phyloP scores from a whole-genome alignment of 2,329 filamentous ascomycete species.

The Akanthomyces lecanii region DNA sequence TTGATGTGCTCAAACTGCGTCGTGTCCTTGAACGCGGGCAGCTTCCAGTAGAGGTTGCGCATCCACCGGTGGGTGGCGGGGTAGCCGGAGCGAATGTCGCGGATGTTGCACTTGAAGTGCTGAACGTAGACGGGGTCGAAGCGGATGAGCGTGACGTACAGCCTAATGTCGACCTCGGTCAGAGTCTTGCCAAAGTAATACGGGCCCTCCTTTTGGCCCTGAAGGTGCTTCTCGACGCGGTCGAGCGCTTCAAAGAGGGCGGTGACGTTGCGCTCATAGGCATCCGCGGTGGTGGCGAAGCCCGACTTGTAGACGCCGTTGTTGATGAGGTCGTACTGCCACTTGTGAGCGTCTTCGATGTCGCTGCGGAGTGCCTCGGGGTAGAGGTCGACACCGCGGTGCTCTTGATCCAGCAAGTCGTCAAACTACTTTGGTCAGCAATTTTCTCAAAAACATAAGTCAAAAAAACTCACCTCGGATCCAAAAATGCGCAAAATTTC shows the following conservation, averaged over 20 bases:
- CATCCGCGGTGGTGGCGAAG: slow-evolving; percentile 78
- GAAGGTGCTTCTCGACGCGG: slow-evolving; percentile 67
- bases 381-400: slow-evolving; percentile 61
- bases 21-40: slow-evolving; percentile 71
- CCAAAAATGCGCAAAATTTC: slow-evolving; percentile 93
- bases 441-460: not conserved
- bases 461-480: slow-evolving; percentile 50
- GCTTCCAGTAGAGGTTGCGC: slow-evolving; percentile 78
- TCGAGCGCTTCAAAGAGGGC: slow-evolving; percentile 75
- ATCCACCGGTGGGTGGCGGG: slow-evolving; percentile 78
- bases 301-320: slow-evolving; percentile 73
- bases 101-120: slow-evolving; percentile 83
- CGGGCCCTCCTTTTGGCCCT: slow-evolving; percentile 44
- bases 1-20: slow-evolving; percentile 97
- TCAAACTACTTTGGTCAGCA: slow-evolving; percentile 55
- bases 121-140: slow-evolving; percentile 82
- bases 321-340: slow-evolving; percentile 73
- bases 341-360: slow-evolving; percentile 75
- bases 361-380: slow-evolving; percentile 57
- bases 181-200: slow-evolving; percentile 72
- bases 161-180: slow-evolving; percentile 77
- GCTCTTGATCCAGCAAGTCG: slow-evolving; percentile 56
- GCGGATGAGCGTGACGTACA: slow-evolving; percentile 67
- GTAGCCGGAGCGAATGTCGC: slow-evolving; percentile 80
- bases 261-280: slow-evolving; percentile 71